Evolutionary conservation across 331 rosid genomes (phyloP).

Genomic region (Pyrus hybrid): DNA sequence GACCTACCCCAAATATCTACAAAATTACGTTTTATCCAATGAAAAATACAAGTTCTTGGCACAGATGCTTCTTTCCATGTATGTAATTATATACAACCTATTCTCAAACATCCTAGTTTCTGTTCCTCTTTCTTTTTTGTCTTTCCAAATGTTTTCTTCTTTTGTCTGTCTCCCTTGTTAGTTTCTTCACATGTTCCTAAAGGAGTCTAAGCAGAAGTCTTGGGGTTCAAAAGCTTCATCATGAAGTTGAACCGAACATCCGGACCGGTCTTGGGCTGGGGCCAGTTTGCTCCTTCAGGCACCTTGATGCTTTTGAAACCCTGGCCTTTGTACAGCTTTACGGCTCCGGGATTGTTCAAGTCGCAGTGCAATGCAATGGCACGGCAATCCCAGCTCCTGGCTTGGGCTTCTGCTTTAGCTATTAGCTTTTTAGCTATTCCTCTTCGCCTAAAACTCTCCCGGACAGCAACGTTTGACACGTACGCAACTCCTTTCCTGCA

Average conservation of each 20-base stretch:
- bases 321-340: slow-evolving; percentile 69
- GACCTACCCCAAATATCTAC: neutral
- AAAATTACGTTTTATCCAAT: slow-evolving; percentile 17
- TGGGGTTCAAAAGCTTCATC: slow-evolving; percentile 85
- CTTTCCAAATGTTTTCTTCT: neutral
- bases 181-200: neutral
- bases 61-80: neutral
- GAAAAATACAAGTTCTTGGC: neutral
- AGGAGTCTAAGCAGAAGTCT: slow-evolving; percentile 12
- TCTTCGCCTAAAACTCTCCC: slow-evolving; percentile 68
- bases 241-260: slow-evolving; percentile 68
- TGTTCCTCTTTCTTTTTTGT: neutral
- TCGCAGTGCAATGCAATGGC: slow-evolving; percentile 89
- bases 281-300: slow-evolving; percentile 97
- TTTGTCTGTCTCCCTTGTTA: neutral
- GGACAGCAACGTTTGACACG: slow-evolving; percentile 87
- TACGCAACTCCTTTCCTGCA: slow-evolving; percentile 94
- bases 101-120: slow-evolving; percentile 7
- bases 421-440: slow-evolving; percentile 81
- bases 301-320: slow-evolving; percentile 76
- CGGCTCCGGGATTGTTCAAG: slow-evolving; percentile 62
- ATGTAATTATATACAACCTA: slow-evolving; percentile 23
- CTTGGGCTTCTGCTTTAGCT: slow-evolving; percentile 82
- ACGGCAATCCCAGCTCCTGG: slow-evolving; percentile 88
- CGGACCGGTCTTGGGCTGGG: slow-evolving; percentile 80